phyloP scores from a whole-genome alignment of 2,329 filamentous ascomycete species.

The Microdochium nivale region DNA sequence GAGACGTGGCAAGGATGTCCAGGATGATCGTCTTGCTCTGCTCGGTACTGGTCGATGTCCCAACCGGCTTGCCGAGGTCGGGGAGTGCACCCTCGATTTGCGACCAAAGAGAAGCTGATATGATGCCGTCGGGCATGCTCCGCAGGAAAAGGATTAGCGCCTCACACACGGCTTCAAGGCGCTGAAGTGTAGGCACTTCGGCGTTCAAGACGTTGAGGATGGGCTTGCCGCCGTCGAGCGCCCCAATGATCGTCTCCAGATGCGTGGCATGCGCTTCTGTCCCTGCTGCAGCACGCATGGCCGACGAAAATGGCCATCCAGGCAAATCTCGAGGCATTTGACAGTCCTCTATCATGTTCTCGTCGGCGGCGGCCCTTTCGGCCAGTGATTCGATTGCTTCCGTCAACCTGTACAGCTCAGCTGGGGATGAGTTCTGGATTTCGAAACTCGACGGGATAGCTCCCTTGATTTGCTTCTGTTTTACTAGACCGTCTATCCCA shows the following conservation, averaged over 20 bases:
- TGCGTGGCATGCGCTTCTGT: slow-evolving; percentile 10
- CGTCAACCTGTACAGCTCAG: slow-evolving; percentile 83
- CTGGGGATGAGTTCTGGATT: slow-evolving; percentile 71
- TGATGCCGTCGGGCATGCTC: slow-evolving; percentile 70
- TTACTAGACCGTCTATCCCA: slow-evolving; percentile 53
- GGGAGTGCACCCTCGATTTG: slow-evolving; percentile 52
- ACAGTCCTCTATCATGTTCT: slow-evolving; percentile 46
- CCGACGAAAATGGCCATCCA: slow-evolving; percentile 50
- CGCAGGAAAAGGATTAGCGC: slow-evolving; percentile 66
- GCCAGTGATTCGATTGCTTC: slow-evolving; percentile 59
- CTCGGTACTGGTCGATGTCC: slow-evolving; percentile 17
- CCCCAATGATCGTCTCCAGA: slow-evolving; percentile 41
- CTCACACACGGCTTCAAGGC: slow-evolving; percentile 67
- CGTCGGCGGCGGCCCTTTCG: slow-evolving; percentile 50
- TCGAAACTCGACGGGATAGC: slow-evolving; percentile 47
- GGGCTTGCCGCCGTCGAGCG: slow-evolving; percentile 62
- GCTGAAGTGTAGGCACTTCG: slow-evolving; percentile 54
- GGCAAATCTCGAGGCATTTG: slow-evolving; percentile 39
- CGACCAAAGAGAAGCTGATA: slow-evolving; percentile 63
- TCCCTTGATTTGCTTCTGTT: slow-evolving; percentile 19
- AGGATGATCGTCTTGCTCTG: slow-evolving; percentile 49
- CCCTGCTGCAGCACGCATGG: slow-evolving; percentile 11
- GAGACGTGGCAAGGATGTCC: slow-evolving; percentile 62
- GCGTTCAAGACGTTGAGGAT: slow-evolving; percentile 53
- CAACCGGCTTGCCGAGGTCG: slow-evolving; percentile 20